Percentiles rank a stretch among this genome's conserved stretches.
Evolutionary conservation across 441 rosid genomes (phyloP).

Genomic region (Pelargonium myrrhifolium): DNA sequence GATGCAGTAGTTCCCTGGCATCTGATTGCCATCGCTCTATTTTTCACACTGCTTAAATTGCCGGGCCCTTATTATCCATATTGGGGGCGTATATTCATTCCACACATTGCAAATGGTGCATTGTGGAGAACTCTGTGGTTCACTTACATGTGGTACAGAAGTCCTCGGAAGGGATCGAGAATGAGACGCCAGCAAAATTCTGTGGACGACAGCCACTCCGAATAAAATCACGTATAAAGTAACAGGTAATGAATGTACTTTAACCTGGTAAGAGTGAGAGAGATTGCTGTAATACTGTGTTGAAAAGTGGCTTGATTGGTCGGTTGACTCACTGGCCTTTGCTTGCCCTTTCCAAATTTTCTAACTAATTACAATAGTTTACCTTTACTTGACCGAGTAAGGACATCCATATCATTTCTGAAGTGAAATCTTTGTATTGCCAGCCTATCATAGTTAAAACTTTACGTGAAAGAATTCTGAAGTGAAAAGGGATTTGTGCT

Average conservation of each 20-base stretch:
- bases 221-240: slow-evolving; percentile 17
- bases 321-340: neutral
- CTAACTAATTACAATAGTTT: neutral
- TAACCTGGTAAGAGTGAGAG: neutral
- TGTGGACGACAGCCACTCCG: slow-evolving; percentile 20
- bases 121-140: slow-evolving; percentile 58
- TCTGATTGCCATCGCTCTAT: slow-evolving; percentile 44
- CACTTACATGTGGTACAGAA: slow-evolving; percentile 47
- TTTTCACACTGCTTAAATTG: slow-evolving; percentile 55
- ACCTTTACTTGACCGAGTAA: neutral
- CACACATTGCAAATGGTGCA: slow-evolving; percentile 79
- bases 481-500: neutral
- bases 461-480: neutral
- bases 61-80: slow-evolving; percentile 70
- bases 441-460: neutral
- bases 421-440: neutral
- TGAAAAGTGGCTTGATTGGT: too few relatives aligned
- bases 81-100: slow-evolving; percentile 62
- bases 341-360: neutral
- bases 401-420: neutral
- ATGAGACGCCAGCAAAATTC: slow-evolving; percentile 7
- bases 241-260: slow-evolving; percentile 20
- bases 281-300: neutral
- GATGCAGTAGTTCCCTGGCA: slow-evolving; percentile 79
- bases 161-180: slow-evolving; percentile 33